These are phyloP conservation scores for Leccinum variicolor DNA, from an alignment of 768 basidiomycete genomes.

Conservation along the genomic window DNA sequence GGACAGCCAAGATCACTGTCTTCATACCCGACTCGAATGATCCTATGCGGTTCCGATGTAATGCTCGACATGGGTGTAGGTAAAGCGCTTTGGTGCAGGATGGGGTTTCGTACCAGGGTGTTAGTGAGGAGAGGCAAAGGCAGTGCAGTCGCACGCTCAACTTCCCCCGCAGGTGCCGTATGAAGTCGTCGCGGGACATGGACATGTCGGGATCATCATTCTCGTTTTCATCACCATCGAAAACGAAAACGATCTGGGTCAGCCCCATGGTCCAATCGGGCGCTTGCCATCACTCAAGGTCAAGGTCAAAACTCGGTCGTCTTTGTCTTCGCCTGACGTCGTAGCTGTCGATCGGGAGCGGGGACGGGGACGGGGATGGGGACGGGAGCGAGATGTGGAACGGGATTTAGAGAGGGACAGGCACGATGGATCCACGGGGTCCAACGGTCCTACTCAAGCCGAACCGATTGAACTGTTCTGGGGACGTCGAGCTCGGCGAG, in stretches of 20 bases:
- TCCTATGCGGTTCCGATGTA: no score
- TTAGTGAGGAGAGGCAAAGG: no score
- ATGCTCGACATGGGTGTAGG: no score
- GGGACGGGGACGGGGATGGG: not conserved
- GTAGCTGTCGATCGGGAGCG: not conserved
- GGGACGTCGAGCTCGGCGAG: constrained; percentile 19
- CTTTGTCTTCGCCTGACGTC: not conserved
- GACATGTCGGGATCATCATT: not conserved
- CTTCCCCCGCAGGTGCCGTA: not conserved
- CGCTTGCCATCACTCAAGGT: not conserved
- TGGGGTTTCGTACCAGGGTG: no score
- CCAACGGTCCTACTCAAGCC: constrained; percentile 16
- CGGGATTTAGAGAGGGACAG: not conserved
- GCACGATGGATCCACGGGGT: not conserved
- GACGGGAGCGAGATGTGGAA: no score
- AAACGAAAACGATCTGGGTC: not conserved
- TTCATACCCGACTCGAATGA: no score
- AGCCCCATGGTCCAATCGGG: not conserved
- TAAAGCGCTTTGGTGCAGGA: no score
- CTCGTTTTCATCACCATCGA: not conserved
- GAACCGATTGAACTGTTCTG: constrained; percentile 18
- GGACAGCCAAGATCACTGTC: no score
- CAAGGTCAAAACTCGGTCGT: not conserved
- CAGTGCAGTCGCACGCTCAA: no score
- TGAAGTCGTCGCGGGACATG: not conserved